phyloP scores from a whole-genome alignment of 345 rosid species.

The Carallia brachiata region DNA sequence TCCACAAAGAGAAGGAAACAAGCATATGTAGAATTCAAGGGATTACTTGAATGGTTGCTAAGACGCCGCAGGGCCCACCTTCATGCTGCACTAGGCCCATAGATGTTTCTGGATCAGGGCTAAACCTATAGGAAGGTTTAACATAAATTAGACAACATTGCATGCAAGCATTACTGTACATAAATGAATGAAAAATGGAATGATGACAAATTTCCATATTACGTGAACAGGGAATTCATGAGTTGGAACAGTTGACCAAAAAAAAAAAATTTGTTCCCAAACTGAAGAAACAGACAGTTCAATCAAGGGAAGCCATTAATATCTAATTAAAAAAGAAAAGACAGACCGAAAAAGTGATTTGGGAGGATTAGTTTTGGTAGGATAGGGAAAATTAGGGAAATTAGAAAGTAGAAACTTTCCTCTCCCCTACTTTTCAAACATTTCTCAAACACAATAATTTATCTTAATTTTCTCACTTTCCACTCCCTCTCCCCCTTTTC shows the following conservation, averaged over 20 bases:
- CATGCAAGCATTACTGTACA: slow-evolving; percentile 14
- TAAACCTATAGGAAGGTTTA: slow-evolving; percentile 63
- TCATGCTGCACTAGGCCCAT: slow-evolving; percentile 99
- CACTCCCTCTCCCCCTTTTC: no score
- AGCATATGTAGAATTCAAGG: slow-evolving; percentile 14
- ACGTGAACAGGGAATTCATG: background rate
- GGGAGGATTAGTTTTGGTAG: no score
- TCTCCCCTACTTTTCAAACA: no score
- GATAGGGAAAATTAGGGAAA: no score
- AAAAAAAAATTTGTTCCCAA: background rate
- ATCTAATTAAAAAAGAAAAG: background rate
- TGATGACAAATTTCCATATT: background rate
- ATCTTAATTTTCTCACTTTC: no score
- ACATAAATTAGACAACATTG: slow-evolving; percentile 28
- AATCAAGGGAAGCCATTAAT: no score
- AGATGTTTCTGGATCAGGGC: slow-evolving; percentile 93
- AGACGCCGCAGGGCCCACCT: slow-evolving; percentile 99
- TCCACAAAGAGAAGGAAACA: slow-evolving; percentile 13
- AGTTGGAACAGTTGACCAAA: background rate
- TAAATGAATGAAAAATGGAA: slow-evolving; percentile 8
- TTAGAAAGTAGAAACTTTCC: no score
- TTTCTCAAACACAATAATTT: no score
- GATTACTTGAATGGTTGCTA: slow-evolving; percentile 93
- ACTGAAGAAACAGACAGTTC: background rate
- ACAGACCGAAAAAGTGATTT: background rate